Percentiles rank a stretch among this genome's conserved stretches.
phyloP scores from a whole-genome alignment of 257 asterid genomes.

The Lycium ferocissimum region DNA sequence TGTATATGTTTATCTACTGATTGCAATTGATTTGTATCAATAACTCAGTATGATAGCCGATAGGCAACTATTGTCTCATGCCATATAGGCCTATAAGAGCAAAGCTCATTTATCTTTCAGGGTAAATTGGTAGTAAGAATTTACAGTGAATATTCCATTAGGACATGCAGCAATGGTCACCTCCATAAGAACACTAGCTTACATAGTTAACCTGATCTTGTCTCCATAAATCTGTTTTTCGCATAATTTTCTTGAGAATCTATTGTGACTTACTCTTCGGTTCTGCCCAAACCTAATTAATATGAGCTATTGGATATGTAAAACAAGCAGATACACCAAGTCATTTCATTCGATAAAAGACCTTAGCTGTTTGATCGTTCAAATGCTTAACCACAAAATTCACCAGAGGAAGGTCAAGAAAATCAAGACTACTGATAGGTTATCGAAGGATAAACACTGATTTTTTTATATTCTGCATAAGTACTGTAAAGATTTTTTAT shows the following conservation, averaged over 20 bases:
- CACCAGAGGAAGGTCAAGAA: background rate
- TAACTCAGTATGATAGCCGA: too few species aligned
- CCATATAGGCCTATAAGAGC: background rate
- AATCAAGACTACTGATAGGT: background rate
- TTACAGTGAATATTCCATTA: background rate
- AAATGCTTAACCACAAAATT: background rate
- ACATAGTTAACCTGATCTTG: background rate
- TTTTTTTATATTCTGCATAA: background rate
- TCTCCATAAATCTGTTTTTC: background rate
- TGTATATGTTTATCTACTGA: too few species aligned
- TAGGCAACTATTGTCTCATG: too few species aligned
- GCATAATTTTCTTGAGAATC: background rate
- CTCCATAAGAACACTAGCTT: background rate
- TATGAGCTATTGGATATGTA: background rate
- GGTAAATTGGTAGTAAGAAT: background rate
- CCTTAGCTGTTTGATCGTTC: background rate
- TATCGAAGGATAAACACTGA: background rate
- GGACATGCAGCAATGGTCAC: background rate
- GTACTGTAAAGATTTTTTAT: background rate
- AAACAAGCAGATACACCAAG: background rate
- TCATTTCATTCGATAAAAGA: background rate
- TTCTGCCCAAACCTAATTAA: background rate
- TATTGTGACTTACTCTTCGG: background rate
- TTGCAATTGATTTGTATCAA: too few species aligned
- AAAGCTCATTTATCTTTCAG: background rate